Percentiles rank a stretch among this genome's conserved stretches.
Conservation (phyloP, 164 flowering plant genomes). For the Vitis rotundifolia region DNA sequence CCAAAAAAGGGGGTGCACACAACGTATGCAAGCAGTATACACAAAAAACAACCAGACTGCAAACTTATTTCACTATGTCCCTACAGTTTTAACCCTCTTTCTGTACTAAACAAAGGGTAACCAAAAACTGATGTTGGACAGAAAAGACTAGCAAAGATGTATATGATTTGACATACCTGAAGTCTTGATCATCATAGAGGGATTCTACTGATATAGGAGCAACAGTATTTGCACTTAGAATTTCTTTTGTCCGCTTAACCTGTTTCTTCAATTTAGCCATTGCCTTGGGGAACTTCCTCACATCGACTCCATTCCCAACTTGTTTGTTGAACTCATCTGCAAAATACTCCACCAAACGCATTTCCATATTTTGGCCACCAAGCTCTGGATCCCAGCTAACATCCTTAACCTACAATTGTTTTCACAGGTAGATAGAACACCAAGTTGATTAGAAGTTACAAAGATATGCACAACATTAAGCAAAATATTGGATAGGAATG, state of each 20-base stretch:
- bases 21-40: too few species aligned
- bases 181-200: conserved; percentile 86
- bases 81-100: too few species aligned
- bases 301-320: conserved; percentile 82
- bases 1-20: too few species aligned
- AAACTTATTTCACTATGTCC: too few species aligned
- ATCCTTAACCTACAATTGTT: conserved; percentile 75
- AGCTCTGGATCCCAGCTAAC: conserved; percentile 93
- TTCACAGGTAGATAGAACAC: neutral
- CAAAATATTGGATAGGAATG: too few species aligned
- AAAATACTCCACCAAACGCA: conserved; percentile 87
- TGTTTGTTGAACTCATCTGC: conserved; percentile 94
- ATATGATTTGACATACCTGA: conserved; percentile 50
- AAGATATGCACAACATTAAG: too few species aligned
- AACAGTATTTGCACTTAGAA: conserved; percentile 86
- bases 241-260: conserved; percentile 98
- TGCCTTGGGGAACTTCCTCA: conserved; percentile 84
- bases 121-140: too few species aligned
- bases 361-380: conserved; percentile 93
- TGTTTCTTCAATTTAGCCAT: conserved; percentile 99
- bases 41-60: too few species aligned
- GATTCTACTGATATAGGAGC: conserved; percentile 99
- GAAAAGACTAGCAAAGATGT: too few species aligned
- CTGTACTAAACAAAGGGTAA: too few species aligned
- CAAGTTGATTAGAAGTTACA: too few species aligned